Evolutionary conservation across 495 filamentous ascomycete genomes (phyloP).

Genomic region (Talaromyces liani): DNA sequence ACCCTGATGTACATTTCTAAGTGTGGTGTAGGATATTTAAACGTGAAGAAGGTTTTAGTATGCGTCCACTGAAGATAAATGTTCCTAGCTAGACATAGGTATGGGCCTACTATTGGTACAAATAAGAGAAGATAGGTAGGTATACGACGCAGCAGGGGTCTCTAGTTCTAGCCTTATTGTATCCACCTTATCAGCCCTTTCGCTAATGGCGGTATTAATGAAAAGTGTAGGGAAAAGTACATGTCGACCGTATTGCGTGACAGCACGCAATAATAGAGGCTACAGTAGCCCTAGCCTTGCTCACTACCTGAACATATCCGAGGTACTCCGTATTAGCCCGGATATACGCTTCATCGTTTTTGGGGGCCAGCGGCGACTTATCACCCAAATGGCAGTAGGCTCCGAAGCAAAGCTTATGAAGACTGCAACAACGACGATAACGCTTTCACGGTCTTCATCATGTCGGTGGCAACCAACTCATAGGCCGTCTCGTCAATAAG

Average conservation of each 20-base stretch:
- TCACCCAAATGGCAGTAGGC: not conserved
- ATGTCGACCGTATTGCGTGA: no score
- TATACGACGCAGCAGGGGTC: not conserved
- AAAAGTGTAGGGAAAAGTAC: no score
- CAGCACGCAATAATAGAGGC: no score
- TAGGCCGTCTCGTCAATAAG: no score
- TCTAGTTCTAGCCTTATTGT: not conserved
- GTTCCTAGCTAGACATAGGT: not conserved
- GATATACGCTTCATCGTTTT: not conserved
- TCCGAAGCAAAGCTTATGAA: not conserved
- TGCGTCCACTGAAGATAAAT: not conserved
- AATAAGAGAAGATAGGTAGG: no score
- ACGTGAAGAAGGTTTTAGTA: not conserved
- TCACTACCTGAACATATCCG: not conserved
- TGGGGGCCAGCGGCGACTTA: not conserved
- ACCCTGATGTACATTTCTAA: no score
- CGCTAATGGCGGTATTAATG: no score
- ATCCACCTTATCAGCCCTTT: not conserved
- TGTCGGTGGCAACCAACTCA: not conserved
- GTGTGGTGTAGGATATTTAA: not conserved
- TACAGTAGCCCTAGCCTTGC: not conserved
- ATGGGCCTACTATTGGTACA: not conserved
- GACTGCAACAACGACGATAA: not conserved
- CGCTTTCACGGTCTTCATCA: not conserved
- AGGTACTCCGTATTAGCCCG: not conserved